Percentiles rank a stretch among this genome's conserved stretches.
Evolutionary conservation across 331 rosid genomes (phyloP).

Genomic region (Telfairia occidentalis): DNA sequence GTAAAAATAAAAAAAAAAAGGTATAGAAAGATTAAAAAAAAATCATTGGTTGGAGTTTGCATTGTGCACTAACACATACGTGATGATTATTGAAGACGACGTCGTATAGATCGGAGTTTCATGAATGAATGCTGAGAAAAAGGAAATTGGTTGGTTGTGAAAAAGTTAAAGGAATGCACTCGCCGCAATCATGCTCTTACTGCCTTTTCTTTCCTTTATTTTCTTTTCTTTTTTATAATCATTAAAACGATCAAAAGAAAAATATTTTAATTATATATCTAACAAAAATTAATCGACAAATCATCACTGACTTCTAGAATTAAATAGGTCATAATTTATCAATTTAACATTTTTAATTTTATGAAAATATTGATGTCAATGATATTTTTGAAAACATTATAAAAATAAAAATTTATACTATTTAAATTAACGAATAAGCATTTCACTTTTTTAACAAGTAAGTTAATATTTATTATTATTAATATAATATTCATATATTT

Average conservation of each 20-base stretch:
- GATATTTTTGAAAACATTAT: too few relatives aligned
- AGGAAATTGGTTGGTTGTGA: not conserved
- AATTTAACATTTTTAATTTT: not conserved
- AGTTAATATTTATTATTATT: too few relatives aligned
- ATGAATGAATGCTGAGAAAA: not conserved
- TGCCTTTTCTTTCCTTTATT: not conserved
- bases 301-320: too few relatives aligned
- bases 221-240: not conserved
- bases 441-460: too few relatives aligned
- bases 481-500: too few relatives aligned
- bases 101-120: not conserved
- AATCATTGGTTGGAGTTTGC: not conserved
- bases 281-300: too few relatives aligned
- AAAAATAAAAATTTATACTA: too few relatives aligned
- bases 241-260: not conserved
- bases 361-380: too few relatives aligned
- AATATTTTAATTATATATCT: not conserved
- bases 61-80: not conserved
- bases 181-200: not conserved
- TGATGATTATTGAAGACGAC: not conserved
- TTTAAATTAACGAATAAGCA: too few relatives aligned
- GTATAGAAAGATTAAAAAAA: too few relatives aligned
- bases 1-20: not conserved
- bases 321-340: too few relatives aligned
- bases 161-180: not conserved